phyloP scores from a whole-genome alignment of 257 asterid species.

The Gentiana straminea region DNA sequence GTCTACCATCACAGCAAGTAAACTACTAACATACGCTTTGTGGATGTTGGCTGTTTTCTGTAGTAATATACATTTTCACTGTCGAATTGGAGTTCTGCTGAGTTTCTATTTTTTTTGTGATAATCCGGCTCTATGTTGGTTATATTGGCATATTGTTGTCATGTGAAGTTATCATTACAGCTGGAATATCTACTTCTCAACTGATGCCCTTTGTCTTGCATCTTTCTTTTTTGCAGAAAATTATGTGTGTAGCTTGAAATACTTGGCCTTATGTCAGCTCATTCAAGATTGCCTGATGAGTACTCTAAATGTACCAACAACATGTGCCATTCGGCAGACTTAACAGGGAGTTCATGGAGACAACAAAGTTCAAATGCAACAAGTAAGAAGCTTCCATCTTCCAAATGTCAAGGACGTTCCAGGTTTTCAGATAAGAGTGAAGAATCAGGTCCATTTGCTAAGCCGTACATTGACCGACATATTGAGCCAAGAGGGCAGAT shows the following conservation, averaged over 20 bases:
- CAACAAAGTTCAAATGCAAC: conserved; percentile 13
- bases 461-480: conserved; percentile 22
- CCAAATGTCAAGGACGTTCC: conserved; percentile 16
- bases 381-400: conserved; percentile 20
- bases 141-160: conserved; percentile 4
- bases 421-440: conserved; percentile 21
- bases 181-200: no score
- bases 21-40: no score
- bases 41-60: no score
- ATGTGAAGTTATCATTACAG: no score
- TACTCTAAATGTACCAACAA: conserved; percentile 21
- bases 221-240: neutral
- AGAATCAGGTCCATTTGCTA: conserved; percentile 31
- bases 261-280: conserved; percentile 21
- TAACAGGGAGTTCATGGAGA: conserved; percentile 19
- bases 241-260: conserved; percentile 9
- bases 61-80: no score
- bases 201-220: neutral
- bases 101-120: no score
- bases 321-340: conserved; percentile 28
- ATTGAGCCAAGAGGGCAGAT: conserved; percentile 18
- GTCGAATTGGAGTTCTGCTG: no score
- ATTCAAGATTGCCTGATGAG: conserved; percentile 21
- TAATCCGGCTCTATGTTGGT: neutral
- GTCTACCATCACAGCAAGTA: no score